These are phyloP conservation scores for Populus hybrid DNA, from an alignment of 441 rosid species.

Conservation along the genomic window DNA sequence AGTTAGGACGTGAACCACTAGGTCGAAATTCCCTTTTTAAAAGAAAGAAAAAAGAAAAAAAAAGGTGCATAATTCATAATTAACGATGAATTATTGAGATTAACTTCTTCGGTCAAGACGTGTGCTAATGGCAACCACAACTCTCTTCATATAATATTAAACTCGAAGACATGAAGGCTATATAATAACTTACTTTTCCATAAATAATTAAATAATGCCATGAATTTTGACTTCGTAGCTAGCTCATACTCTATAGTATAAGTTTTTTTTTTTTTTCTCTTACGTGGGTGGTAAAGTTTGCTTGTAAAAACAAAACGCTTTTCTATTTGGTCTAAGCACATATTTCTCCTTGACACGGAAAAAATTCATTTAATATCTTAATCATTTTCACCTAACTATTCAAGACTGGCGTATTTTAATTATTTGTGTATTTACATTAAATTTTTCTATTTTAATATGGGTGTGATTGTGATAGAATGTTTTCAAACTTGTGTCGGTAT, in stretches of 20 bases:
- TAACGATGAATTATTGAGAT: neutral
- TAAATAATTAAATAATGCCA: no score
- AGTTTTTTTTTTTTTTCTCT: no score
- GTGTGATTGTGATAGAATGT: neutral
- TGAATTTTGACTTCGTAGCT: no score
- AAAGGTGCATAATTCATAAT: neutral
- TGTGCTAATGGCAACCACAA: neutral
- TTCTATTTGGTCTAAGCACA: neutral
- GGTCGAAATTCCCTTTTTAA: neutral
- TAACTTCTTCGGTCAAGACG: neutral
- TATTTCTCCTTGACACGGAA: no score
- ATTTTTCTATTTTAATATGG: neutral
- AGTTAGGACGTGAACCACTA: neutral
- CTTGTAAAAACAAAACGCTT: neutral
- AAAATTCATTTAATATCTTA: no score
- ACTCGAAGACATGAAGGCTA: no score
- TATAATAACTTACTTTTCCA: no score
- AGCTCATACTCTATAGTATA: no score
- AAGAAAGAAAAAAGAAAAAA: no score
- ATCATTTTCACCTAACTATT: neutral
- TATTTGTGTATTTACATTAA: neutral
- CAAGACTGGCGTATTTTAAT: no score
- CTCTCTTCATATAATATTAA: no score
- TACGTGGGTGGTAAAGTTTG: neutral
- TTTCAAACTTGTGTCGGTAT: neutral